Evolutionary conservation across 192 early-diverging fungal species (phyloP).

Genomic region (Coemansia sp.): DNA sequence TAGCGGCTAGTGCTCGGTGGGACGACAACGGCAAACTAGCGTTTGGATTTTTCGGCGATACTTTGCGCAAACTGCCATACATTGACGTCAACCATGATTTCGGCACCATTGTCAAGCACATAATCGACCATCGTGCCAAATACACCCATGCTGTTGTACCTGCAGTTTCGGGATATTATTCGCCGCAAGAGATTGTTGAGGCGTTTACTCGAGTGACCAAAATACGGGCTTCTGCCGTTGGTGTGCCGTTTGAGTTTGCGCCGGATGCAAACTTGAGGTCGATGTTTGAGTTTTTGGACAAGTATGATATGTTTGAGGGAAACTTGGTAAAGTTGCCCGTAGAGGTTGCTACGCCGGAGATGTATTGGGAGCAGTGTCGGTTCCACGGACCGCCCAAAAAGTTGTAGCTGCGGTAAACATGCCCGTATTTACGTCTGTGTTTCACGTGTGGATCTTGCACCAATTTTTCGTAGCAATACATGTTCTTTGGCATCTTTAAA

Average conservation of each 20-base stretch:
- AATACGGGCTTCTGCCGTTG: conserved; percentile 1
- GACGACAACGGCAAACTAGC: conserved; percentile 12
- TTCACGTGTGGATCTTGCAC: no score
- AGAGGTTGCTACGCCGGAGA: conserved; percentile 15
- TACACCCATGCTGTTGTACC: conserved; percentile 9
- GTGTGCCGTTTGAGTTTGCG: conserved; percentile 11
- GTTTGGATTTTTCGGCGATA: conserved; percentile 12
- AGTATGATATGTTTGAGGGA: conserved; percentile 17
- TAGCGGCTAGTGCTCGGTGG: conserved; percentile 13
- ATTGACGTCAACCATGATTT: conserved; percentile 18
- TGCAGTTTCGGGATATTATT: conserved; percentile 19
- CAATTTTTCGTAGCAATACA: no score
- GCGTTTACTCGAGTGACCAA: conserved; percentile 22
- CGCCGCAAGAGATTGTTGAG: conserved; percentile 15
- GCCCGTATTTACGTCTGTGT: no score
- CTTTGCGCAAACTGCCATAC: conserved; percentile 12
- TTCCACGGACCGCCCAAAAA: conserved; percentile 20
- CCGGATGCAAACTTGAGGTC: not conserved
- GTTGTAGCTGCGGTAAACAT: not conserved
- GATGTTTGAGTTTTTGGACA: conserved; percentile 27
- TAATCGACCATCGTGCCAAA: conserved; percentile 16
- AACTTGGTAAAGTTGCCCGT: not conserved
- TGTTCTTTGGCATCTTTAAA: no score
- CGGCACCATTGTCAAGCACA: conserved; percentile 19
- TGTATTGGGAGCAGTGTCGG: conserved; percentile 18